Base-by-base conservation (phyloP, 495 filamentous ascomycete genomes). In the Tuber brumale region DNA sequence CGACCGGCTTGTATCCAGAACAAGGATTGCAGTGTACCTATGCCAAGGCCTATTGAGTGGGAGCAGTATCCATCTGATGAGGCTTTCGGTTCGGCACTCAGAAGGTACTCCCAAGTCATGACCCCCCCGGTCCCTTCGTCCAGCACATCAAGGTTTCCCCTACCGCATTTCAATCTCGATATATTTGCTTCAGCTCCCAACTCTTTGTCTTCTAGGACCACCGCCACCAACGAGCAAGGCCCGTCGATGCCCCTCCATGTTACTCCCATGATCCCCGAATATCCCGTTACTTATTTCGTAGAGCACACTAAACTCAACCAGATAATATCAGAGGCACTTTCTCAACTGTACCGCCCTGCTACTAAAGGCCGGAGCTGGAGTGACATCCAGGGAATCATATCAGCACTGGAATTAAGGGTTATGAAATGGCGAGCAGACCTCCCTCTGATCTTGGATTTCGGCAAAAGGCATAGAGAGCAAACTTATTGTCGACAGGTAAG, bases 371-470 rank as follows among this genome's bases (percentile, higher is more conserved):
- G 85, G 27, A 88, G 87, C 51, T 92, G 90, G 91, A 81, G 85
- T 70, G 85, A 89, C 42, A 87, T 91, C 18, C 90, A 92, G 81
- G 85, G 85, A 23, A 86, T 84, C 3, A 91, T 92, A 51, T 83
- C 84, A 35, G 84, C 85, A 39, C 82, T 91, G 69, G 85, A 88
- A 41, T 78, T 85, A 46, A 86, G 86, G 39, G 85, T 91, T 41
- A 86, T 88, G 45, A 81, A 85, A 42, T 92, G 91, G 91, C 84
- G 82, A 43, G 81, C 82, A 21, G 85, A 85, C 70, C 83, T 91
- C 19, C 89, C 89, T 14, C 45, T 81, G 14, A 76, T 84, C n/a
- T 86, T 88, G 74, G 86, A 89, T 76, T 90, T 89, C 43, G 75
- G 75, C 16, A 82, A 75, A 70, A 74, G 69, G 39, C 77, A 81